These are phyloP conservation scores for Holtermannia corniformis DNA, from an alignment of 768 basidiomycete genomes.

Conservation along the genomic window DNA sequence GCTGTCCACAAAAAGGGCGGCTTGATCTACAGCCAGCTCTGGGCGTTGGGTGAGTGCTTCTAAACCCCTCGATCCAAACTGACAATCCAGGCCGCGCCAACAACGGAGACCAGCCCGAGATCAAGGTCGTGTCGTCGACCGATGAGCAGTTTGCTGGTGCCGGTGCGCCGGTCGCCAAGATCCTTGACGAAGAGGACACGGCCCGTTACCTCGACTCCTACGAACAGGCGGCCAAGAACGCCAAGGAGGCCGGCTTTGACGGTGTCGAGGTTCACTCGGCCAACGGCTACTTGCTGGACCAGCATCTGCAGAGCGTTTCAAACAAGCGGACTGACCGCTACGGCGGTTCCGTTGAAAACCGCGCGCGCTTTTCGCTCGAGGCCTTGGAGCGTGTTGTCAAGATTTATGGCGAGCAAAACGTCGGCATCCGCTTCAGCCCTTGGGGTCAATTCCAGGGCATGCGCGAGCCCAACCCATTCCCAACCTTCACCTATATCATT, in stretches of 20 bases:
- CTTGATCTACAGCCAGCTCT: constrained; percentile 52
- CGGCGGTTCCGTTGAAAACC: constrained; percentile 57
- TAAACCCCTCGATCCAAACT: too few relatives aligned
- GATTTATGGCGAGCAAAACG: constrained; percentile 51
- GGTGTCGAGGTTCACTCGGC: constrained; percentile 49
- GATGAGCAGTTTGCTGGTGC: constrained; percentile 10
- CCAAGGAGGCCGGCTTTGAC: constrained; percentile 59
- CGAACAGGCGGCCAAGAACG: constrained; percentile 51
- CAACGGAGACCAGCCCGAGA: constrained; percentile 6
- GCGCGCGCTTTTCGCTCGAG: constrained; percentile 53
- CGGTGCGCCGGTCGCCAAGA: constrained; percentile 10
- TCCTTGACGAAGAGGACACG: constrained; percentile 45
- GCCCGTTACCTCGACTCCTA: constrained; percentile 44
- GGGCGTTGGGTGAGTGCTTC: constrained; percentile 52
- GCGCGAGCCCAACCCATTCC: constrained; percentile 15
- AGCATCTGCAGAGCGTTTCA: constrained; percentile 54
- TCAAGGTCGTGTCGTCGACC: constrained; percentile 11
- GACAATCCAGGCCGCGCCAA: too few relatives aligned
- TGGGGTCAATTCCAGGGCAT: constrained; percentile 49
- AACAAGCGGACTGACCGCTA: constrained; percentile 58
- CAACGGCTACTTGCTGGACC: constrained; percentile 49
- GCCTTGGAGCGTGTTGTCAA: constrained; percentile 49
- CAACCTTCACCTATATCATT: constrained; percentile 5
- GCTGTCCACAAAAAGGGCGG: constrained; percentile 52
- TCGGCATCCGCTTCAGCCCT: constrained; percentile 53